These are phyloP conservation scores for Blastobotrys arbuscula DNA, from an alignment of 1,139 yeast species.

Conservation along the genomic window DNA sequence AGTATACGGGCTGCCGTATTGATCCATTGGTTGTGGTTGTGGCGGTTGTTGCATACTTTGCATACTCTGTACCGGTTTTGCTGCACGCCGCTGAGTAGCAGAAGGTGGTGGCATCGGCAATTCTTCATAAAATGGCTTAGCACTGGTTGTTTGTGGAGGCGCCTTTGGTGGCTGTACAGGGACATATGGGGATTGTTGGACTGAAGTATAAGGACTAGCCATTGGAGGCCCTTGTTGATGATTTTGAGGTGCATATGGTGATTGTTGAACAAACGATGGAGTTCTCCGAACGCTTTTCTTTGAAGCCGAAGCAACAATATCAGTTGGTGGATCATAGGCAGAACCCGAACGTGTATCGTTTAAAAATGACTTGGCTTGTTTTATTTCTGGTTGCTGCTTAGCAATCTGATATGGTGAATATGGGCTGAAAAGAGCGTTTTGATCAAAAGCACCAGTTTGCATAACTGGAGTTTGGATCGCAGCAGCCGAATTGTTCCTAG, in stretches of 20 bases:
- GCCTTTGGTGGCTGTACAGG: slow-evolving; percentile 4
- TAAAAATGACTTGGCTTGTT: slow-evolving; percentile 16
- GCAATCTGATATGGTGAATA: slow-evolving; percentile 26
- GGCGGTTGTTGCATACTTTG: slow-evolving; percentile 5
- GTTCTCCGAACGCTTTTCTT: slow-evolving; percentile 19
- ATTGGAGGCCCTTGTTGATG: slow-evolving; percentile 7
- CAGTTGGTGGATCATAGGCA: slow-evolving; percentile 67
- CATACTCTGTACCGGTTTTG: not conserved
- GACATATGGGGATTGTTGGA: slow-evolving; percentile 12
- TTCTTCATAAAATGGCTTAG: slow-evolving; percentile 51
- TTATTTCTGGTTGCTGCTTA: slow-evolving; percentile 11
- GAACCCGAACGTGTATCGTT: slow-evolving; percentile 18
- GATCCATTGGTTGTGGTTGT: not conserved
- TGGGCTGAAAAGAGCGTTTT: slow-evolving; percentile 2
- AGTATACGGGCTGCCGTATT: not conserved
- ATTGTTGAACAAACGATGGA: slow-evolving; percentile 14
- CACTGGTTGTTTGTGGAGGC: slow-evolving; percentile 15
- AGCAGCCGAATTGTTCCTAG: not conserved
- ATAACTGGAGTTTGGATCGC: slow-evolving; percentile 6
- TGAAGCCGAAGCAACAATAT: slow-evolving; percentile 45
- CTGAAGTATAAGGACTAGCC: slow-evolving; percentile 7
- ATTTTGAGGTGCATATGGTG: slow-evolving; percentile 15
- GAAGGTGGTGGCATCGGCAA: slow-evolving; percentile 33
- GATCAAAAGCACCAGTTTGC: slow-evolving; percentile 3
- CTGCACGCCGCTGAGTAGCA: not conserved